Conservation (phyloP, 1,284 basidiomycete species). For the Ustilago bromivora region DNA sequence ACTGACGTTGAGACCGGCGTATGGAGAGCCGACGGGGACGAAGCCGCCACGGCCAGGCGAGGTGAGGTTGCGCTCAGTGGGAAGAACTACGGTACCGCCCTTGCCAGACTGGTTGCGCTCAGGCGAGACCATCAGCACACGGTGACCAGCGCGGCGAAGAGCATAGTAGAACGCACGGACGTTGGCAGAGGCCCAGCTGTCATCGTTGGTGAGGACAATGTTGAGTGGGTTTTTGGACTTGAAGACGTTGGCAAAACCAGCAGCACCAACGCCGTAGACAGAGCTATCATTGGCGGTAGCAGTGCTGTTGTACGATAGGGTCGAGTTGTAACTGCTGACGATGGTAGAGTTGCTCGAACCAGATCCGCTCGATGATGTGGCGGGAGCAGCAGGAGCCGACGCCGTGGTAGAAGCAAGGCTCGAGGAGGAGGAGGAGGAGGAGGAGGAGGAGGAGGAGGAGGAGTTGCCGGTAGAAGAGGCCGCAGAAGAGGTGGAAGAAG, state of each 20-base stretch:
- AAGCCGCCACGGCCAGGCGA: constrained; percentile 52
- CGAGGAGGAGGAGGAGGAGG: constrained; percentile 10
- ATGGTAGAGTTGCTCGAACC: constrained; percentile 24
- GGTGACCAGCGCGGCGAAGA: constrained; percentile 58
- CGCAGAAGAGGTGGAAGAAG: neutral
- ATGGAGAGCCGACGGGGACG: constrained; percentile 43
- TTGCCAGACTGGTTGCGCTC: constrained; percentile 60
- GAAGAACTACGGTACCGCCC: constrained; percentile 62
- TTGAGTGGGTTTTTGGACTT: constrained; percentile 53
- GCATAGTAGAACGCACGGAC: constrained; percentile 62
- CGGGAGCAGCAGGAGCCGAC: constrained; percentile 12
- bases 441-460: constrained; percentile 13
- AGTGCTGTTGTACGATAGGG: constrained; percentile 36
- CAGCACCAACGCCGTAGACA: constrained; percentile 48
- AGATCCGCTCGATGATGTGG: constrained; percentile 4
- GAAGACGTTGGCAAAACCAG: constrained; percentile 47
- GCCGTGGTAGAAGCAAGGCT: constrained; percentile 9
- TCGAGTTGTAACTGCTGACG: constrained; percentile 38
- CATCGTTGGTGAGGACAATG: constrained; percentile 62
- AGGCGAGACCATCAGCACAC: constrained; percentile 55
- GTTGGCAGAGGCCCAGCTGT: constrained; percentile 49
- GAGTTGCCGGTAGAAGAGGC: constrained; percentile 2
- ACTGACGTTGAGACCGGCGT: constrained; percentile 37
- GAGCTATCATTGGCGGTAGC: constrained; percentile 16
- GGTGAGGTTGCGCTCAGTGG: constrained; percentile 49